Evolutionary conservation across 2,329 filamentous ascomycete species (phyloP), one percentile per base, ranked within the genome.

Genomic region (Cercospora sp.): DNA sequence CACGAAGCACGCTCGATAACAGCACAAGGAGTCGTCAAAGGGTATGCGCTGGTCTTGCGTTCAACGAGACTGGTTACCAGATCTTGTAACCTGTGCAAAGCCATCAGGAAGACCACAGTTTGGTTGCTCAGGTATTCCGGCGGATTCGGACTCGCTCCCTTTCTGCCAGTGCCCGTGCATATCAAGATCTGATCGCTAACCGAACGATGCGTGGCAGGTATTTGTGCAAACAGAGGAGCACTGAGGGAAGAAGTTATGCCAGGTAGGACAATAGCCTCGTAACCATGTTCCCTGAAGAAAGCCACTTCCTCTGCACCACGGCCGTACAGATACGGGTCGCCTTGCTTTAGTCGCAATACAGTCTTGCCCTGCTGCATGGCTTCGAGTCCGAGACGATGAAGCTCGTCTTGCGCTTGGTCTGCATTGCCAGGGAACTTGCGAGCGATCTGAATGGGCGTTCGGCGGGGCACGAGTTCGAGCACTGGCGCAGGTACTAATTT

Each of bases 361-460:
- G 88, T 91, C 77, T 91, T 89, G 12, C 95, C 95, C 20, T 84
- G 82, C 59, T 84, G 81, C 20, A 91, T 74, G 2, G 89, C 93
- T 2, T 87, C 87, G 2, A 97, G 83, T 0, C 93, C 95, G 74
- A 92, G 86, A 63, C 89, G 85, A 2, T 96, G 86, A 4, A 99
- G 88, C 80, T 99, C 95, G 76, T 94, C 89, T 78, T 99, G 95
- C 0, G 95, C 95, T 55, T 89, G 88, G 74, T 99, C 95, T 48
- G 95, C 95, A 79, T 99, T 98, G 23, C 95, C 95, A 0, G 95
- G 95, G 80, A 99, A 99, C 79, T 99, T 99, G 76, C 94, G 91
- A 4, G 95, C 94, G 74, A 99, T 99, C 75, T 92, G 89, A 12
- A 98, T 90, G 9, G 91, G 90, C 8, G 94, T 96, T 64, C 94